phyloP scores from a whole-genome alignment of 202 grass and related monocot species.

The Schoenoplectus tabernaemontani region DNA sequence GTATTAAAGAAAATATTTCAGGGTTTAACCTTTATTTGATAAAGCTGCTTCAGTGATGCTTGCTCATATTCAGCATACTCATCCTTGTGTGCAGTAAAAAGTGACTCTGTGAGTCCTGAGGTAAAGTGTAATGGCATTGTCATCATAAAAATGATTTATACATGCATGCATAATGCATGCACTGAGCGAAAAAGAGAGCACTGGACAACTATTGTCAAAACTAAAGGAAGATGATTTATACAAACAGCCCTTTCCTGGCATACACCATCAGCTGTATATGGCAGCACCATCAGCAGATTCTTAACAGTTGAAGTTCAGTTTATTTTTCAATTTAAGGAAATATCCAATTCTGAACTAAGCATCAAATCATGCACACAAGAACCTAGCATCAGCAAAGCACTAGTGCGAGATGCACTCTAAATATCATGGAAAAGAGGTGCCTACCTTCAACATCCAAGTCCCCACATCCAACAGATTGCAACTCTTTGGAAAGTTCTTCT shows the following conservation, averaged over 20 bases:
- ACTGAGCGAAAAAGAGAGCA: too few species aligned
- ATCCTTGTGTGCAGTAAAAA: constrained; percentile 88
- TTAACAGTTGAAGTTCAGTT: neutral
- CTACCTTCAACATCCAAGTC: constrained; percentile 98
- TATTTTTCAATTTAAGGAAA: neutral
- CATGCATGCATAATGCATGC: too few species aligned
- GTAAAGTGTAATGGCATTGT: constrained; percentile 13
- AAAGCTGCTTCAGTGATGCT: constrained; percentile 77
- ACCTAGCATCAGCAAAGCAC: too few species aligned
- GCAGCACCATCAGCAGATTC: neutral
- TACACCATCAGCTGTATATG: neutral
- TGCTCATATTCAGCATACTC: constrained; percentile 95
- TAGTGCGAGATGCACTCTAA: too few species aligned
- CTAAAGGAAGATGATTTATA: neutral
- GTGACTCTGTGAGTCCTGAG: constrained; percentile 83
- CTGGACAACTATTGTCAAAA: neutral
- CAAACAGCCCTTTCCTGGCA: neutral
- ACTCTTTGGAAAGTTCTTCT: constrained; percentile 84
- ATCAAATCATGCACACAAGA: neutral
- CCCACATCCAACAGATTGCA: constrained; percentile 91
- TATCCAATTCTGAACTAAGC: neutral
- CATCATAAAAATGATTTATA: too few species aligned
- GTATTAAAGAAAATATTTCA: neutral
- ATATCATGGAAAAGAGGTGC: too few species aligned
- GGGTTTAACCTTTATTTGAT: constrained; percentile 67